Evolutionary conservation across 257 asterid species (phyloP).

Genomic region (Asclepias syriaca): DNA sequence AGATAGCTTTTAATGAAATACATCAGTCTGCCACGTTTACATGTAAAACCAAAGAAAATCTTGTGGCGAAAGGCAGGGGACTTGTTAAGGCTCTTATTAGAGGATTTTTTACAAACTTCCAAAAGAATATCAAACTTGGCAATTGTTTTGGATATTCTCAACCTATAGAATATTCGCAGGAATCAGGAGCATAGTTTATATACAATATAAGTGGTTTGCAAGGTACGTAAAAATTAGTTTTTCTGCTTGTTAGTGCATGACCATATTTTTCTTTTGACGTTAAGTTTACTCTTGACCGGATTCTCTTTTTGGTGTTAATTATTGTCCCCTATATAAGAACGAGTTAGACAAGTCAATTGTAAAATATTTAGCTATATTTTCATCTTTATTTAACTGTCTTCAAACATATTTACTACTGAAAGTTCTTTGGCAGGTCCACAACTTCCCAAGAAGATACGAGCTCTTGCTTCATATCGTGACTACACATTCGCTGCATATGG

Average conservation of each 20-base stretch:
- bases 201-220: background rate
- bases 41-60: background rate
- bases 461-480: slow-evolving; percentile 81
- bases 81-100: background rate
- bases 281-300: background rate
- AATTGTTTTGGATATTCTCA: background rate
- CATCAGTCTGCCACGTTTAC: background rate
- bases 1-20: background rate
- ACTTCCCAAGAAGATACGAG: slow-evolving; percentile 88
- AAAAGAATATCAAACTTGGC: background rate
- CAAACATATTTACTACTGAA: slow-evolving; percentile 6
- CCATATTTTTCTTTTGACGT: background rate
- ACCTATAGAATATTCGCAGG: background rate
- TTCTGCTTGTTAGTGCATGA: background rate
- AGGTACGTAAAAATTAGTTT: background rate
- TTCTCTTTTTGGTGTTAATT: background rate
- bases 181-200: background rate
- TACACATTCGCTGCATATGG: slow-evolving; percentile 93
- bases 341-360: background rate
- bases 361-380: background rate
- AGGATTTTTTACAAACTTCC: background rate
- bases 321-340: background rate
- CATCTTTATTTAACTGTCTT: background rate
- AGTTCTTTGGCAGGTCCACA: slow-evolving; percentile 59
- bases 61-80: background rate